Evolutionary conservation across 2,329 filamentous ascomycete species (phyloP).

Genomic region (Beauveria asiatica): DNA sequence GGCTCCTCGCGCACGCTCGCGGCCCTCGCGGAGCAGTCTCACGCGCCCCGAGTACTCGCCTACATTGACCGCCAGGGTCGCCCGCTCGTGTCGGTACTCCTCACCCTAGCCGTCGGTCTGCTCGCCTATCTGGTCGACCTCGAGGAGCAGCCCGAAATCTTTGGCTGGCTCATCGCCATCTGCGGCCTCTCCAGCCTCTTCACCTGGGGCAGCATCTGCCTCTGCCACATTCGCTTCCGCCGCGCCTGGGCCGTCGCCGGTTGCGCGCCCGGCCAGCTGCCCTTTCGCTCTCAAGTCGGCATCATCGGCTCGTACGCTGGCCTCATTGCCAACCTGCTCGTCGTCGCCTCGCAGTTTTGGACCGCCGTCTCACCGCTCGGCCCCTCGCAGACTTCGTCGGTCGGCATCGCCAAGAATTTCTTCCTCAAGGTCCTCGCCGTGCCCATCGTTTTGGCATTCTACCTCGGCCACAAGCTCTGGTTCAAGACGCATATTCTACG

Average conservation of each 20-base stretch:
- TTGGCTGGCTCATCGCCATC: constrained; percentile 54
- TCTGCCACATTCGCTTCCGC: constrained; percentile 77
- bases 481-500: constrained; percentile 54
- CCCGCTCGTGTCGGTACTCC: constrained; percentile 34
- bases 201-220: constrained; percentile 66
- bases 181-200: constrained; percentile 54
- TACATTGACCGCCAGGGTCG: constrained; percentile 44
- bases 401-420: constrained; percentile 44
- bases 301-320: constrained; percentile 69
- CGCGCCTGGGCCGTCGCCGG: constrained; percentile 28
- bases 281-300: constrained; percentile 65
- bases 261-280: constrained; percentile 58
- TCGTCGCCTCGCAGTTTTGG: constrained; percentile 73
- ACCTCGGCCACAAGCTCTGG: constrained; percentile 59
- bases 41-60: constrained; percentile 40
- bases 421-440: constrained; percentile 56
- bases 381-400: neutral
- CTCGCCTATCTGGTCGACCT: constrained; percentile 36
- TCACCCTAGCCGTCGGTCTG: constrained; percentile 34
- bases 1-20: constrained; percentile 44
- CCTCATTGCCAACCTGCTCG: constrained; percentile 57
- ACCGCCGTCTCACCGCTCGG: constrained; percentile 33
- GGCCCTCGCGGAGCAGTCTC: constrained; percentile 41
- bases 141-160: constrained; percentile 38
- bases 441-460: constrained; percentile 53